Percentiles rank a stretch among this genome's conserved stretches.
phyloP scores from a whole-genome alignment of 768 basidiomycete genomes.

The Galerina sulciceps region DNA sequence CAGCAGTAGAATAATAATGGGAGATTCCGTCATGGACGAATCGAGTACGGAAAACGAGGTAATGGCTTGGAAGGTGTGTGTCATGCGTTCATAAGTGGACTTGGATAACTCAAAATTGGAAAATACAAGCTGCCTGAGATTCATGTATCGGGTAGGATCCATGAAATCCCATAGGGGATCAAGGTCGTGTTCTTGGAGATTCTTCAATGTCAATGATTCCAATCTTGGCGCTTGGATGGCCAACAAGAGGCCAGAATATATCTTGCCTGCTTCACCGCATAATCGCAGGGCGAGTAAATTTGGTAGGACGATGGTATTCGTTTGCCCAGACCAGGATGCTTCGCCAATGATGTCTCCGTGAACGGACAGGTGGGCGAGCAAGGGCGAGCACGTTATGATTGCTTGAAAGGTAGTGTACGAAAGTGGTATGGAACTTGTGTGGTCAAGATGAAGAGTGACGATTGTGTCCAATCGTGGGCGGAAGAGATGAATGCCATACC shows the following conservation, averaged over 20 bases:
- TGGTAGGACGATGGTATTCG: conserved; percentile 34
- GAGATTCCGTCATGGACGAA: conserved; percentile 23
- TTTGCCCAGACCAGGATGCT: conserved; percentile 28
- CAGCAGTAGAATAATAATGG: conserved; percentile 31
- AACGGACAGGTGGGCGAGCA: conserved; percentile 45
- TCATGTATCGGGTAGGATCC: conserved; percentile 31
- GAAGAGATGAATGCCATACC: conserved; percentile 44
- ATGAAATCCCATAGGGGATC: conserved; percentile 35
- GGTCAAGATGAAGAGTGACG: conserved; percentile 49
- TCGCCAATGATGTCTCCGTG: conserved; percentile 43
- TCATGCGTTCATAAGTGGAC: conserved; percentile 31
- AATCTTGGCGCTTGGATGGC: conserved; percentile 42
- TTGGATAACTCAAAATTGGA: conserved; percentile 44
- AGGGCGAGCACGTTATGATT: conserved; percentile 36
- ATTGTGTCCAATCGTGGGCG: conserved; percentile 37
- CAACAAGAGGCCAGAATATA: conserved; percentile 43
- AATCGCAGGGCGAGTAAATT: conserved; percentile 44
- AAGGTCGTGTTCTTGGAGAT: conserved; percentile 44
- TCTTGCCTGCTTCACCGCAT: conserved; percentile 37
- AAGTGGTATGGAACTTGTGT: conserved; percentile 39
- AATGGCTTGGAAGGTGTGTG: conserved; percentile 37
- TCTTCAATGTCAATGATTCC: conserved; percentile 45
- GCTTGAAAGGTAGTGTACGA: conserved; percentile 35
- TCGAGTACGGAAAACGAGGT: conserved; percentile 34
- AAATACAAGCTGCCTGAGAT: conserved; percentile 41